phyloP scores from a whole-genome alignment of 768 basidiomycete genomes.

The Punctularia strigosozonata region DNA sequence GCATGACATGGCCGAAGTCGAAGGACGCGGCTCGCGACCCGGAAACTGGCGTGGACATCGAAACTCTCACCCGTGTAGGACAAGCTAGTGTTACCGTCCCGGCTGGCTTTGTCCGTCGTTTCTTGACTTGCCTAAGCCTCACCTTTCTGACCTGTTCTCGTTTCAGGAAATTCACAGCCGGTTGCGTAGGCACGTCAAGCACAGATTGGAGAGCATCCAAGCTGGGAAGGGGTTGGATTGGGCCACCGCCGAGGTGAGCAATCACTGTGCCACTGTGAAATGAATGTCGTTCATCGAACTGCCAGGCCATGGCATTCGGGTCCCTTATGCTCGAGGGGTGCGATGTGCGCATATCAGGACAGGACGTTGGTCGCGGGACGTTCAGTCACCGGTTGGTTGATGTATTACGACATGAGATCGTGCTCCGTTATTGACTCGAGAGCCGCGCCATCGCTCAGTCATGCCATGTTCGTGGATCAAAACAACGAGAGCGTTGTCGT shows the following conservation, averaged over 20 bases:
- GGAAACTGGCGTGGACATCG: slow-evolving; percentile 51
- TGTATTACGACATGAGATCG: background rate
- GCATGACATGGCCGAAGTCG: slow-evolving; percentile 47
- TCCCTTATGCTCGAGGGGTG: slow-evolving; percentile 72
- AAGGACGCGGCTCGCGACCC: slow-evolving; percentile 40
- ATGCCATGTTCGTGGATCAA: slow-evolving; percentile 90
- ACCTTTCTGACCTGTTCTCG: background rate
- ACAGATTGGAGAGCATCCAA: slow-evolving; percentile 58
- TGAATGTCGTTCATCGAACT: background rate
- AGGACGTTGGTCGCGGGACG: slow-evolving; percentile 86
- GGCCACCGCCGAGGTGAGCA: slow-evolving; percentile 73
- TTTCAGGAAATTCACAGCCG: slow-evolving; percentile 69
- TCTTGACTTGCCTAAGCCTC: background rate
- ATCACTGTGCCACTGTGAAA: background rate
- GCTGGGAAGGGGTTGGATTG: slow-evolving; percentile 71
- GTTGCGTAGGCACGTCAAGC: slow-evolving; percentile 68
- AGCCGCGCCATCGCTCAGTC: slow-evolving; percentile 24
- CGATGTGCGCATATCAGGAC: slow-evolving; percentile 84
- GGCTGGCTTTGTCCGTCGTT: slow-evolving; percentile 46
- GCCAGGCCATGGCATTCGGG: slow-evolving; percentile 81
- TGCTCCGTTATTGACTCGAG: background rate
- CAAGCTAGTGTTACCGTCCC: slow-evolving; percentile 54
- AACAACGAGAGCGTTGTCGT: slow-evolving; percentile 68
- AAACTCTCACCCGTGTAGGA: slow-evolving; percentile 46
- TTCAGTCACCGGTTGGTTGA: slow-evolving; percentile 59